Evolutionary conservation across 225 moss, liverwort and hornwort species (phyloP), one percentile per base, ranked within the genome.

Genomic region (Lunularia cruciata): DNA sequence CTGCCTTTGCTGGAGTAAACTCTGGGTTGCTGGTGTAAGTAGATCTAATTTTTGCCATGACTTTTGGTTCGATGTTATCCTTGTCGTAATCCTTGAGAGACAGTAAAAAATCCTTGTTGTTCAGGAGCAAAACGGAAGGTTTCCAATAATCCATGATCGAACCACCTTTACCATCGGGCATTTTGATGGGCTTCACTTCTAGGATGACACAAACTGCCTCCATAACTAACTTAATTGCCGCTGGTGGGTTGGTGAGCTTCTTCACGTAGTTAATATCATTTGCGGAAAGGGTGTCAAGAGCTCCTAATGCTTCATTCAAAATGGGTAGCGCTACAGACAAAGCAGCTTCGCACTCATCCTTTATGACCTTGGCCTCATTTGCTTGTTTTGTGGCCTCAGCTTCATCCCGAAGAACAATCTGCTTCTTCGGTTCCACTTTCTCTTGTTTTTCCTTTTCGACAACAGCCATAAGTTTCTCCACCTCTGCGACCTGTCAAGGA

Each of bases 201-300:
- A 95, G 78, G 10, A 95, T 89, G 3, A 95, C 81, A 56, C 95
- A 92, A 0, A 95, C 92, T 3, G 90, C 95, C 72, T 95, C 95
- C 32, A 95, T 52, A 0, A 95, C 95, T 15, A 95, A 64, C 72
- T 95, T 95, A 8, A 95, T 95, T 2, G 92, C 47, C 36, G 90
- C 90, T 0, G 95, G 95, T 5, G 92, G 95, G 72, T 95, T 95
- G 0, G 88, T 83, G 0, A 95, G 72, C 61, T 95, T 95, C 69
- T 95, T 95, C 0, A 95, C 92, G 11, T 95, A 95, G 51, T 92
- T 95, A 62, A 95, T 95, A 52, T 95, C 95, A 14, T 95, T 95
- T 0, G 75, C 87, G 0, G 90, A 90, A 0, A 95, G 75, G 0
- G 92, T 95, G 39, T 95, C 95, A 5, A 95, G 71, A 32, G 95